Base-by-base conservation (phyloP, 768 basidiomycete species). In the Tricholoma sp. region DNA sequence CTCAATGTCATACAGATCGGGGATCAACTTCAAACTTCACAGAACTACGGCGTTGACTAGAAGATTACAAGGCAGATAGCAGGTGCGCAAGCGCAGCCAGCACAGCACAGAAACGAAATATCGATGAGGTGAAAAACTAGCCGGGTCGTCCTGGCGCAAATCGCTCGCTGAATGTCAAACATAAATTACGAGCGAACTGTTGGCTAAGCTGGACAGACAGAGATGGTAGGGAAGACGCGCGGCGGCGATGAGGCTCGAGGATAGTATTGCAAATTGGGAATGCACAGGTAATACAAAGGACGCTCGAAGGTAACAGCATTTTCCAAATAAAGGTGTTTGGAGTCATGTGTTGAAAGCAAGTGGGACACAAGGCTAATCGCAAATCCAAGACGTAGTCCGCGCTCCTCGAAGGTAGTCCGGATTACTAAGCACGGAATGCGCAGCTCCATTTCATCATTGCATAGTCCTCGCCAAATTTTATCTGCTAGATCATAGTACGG, bases 51-150 rank as follows among this genome's bases (percentile, higher is more conserved):
- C 20, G 66, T 63, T 44, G 73, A 70, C 70, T 66, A 64, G 89
- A 79, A 42, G 78, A 78, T 20, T 76, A 78, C 57, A 84, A 62
- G 56, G 89, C 75, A 61, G 75, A 71, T 34, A 71, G 68, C 71
- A 86, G 91, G 61, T 90, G 88, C 9, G 82, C 74, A 61, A 86
- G 69, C 34, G 86, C 88, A 9, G 88, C 90, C 24, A 85, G 70
- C 53, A 92, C 76, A 36, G 95, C 92, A 63, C 81, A 84, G 58
- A 85, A 68, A 66, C 95, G 94, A 70, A 97, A 95, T 63, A 96
- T 88, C 95, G 91, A 74, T 96, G 89, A 92, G 0, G 89, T 80
- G 54, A 85, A 79, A 63, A 91, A 80, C 64, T 80, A 79, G 72
- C 94, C 92, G 71, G 94, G 94, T 60, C 71, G 80, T 36, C 92